Evolutionary conservation across 2,329 filamentous ascomycete species (phyloP).

Genomic region (Dothidotthia symphoricarpi): DNA sequence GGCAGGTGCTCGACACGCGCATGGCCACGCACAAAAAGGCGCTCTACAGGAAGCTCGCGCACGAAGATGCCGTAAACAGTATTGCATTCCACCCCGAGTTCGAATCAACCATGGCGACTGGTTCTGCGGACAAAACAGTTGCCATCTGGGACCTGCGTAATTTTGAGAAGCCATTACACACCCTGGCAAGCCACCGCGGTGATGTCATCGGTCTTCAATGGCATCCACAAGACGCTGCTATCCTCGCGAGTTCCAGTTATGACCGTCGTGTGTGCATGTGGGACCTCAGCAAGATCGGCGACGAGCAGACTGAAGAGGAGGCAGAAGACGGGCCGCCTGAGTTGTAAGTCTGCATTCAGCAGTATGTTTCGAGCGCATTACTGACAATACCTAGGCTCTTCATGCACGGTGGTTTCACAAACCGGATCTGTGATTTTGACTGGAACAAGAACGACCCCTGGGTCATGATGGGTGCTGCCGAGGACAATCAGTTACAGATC

Average conservation of each 20-base stretch:
- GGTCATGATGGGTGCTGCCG: constrained; percentile 92
- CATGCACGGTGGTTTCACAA: constrained; percentile 98
- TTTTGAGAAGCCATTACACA: constrained; percentile 84
- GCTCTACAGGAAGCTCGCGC: constrained; percentile 70
- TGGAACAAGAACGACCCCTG: constrained; percentile 98
- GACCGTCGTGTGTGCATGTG: constrained; percentile 94
- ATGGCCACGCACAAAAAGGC: constrained; percentile 63
- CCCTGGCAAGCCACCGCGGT: constrained; percentile 82
- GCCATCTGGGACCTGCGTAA: constrained; percentile 94
- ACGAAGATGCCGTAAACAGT: constrained; percentile 92
- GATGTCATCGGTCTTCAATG: constrained; percentile 89
- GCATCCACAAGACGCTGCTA: constrained; percentile 87
- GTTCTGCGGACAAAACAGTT: constrained; percentile 92
- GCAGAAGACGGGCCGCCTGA: constrained; percentile 93
- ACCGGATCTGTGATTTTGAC: constrained; percentile 92
- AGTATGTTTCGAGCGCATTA: neutral
- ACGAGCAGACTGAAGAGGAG: constrained; percentile 93
- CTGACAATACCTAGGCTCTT: constrained; percentile 63
- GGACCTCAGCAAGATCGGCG: constrained; percentile 88
- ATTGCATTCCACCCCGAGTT: constrained; percentile 88
- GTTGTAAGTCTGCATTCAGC: constrained; percentile 61
- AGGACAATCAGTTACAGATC: constrained; percentile 95
- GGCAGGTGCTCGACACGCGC: constrained; percentile 89
- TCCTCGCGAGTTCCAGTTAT: constrained; percentile 88
- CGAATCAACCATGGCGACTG: constrained; percentile 88